Evolutionary conservation across 108 stramenopile species (phyloP).

Genomic region (Cyclotella choctawhatcheeana): DNA sequence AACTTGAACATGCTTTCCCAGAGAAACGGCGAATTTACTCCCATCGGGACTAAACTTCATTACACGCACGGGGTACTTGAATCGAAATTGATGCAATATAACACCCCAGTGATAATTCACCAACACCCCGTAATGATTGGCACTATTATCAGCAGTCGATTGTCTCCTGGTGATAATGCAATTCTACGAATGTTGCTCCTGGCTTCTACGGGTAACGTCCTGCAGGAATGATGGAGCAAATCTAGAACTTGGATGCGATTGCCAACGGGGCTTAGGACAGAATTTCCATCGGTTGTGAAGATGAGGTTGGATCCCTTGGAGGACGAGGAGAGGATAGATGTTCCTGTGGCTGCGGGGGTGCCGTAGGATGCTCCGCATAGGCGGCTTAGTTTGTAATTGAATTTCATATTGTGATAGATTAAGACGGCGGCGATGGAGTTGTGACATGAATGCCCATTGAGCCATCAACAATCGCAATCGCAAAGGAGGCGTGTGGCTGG

Average conservation of each 20-base stretch:
- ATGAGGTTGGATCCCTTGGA: slow-evolving; percentile 86
- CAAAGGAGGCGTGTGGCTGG: too few species aligned
- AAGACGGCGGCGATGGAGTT: too few species aligned
- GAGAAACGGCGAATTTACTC: slow-evolving; percentile 88
- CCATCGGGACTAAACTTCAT: slow-evolving; percentile 92
- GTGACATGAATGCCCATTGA: too few species aligned
- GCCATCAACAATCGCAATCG: too few species aligned
- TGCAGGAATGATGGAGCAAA: slow-evolving; percentile 84
- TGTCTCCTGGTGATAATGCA: slow-evolving; percentile 84
- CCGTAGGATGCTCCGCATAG: too few species aligned
- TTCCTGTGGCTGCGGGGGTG: slow-evolving; percentile 61
- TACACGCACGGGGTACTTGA: slow-evolving; percentile 85
- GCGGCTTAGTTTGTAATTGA: too few species aligned
- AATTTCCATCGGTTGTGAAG: slow-evolving; percentile 93
- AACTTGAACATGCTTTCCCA: slow-evolving; percentile 92
- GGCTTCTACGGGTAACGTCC: slow-evolving; percentile 90
- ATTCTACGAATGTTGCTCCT: slow-evolving; percentile 91
- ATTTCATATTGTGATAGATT: too few species aligned
- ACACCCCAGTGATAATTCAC: slow-evolving; percentile 85
- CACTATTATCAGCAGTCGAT: slow-evolving; percentile 82
- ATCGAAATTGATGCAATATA: slow-evolving; percentile 92
- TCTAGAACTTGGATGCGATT: slow-evolving; percentile 95
- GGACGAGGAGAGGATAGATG: slow-evolving; percentile 52
- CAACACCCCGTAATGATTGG: slow-evolving; percentile 74
- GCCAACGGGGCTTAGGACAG: slow-evolving; percentile 88